Evolutionary conservation across 2,329 filamentous ascomycete genomes (phyloP), one percentile per base, ranked within the genome.

Genomic region (Herpotrichia juniperi): DNA sequence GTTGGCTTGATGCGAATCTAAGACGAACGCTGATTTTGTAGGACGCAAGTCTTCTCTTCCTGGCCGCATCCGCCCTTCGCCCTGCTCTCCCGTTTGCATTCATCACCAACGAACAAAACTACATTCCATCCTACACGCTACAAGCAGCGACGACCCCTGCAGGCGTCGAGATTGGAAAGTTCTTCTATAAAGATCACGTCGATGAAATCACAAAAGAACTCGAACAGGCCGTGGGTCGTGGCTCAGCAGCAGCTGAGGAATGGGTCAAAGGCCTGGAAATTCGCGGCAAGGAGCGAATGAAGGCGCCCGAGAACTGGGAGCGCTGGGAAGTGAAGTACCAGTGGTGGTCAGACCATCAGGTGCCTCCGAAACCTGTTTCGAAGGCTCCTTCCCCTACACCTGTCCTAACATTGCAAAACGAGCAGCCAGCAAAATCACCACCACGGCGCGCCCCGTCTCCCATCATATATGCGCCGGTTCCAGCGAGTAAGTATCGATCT

Each of bases 221-320:
- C 59, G 76, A 83, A 37, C 77, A 83, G 4, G 88, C 87, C 48
- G 83, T 84, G 61, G 74, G 78, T n/a, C 80, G 90, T 59, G 88
- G 90, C n/a, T 63, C 80, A 39, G 86, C 87, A 35, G 83, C 87
- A 10, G 81, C 83, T 3, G 87, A 91, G 60, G 90, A 93, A 70
- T 94, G 90, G 90, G 78, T 86, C 25, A 93, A 93, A 72, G 90
- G 90, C 9, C 80, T 94, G 3, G 82, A 86, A 37, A 77, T 76
- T 24, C 81, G 84, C 51, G 88, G 89, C 9, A 83, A 83, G 61
- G 79, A 84, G 52, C 75, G 79, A 43, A 81, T 85, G 60, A 79
- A 78, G 10, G 85, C 89, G 66, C 81, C 84, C 25, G 80, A 83
- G 24, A 83, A 88, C 44, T 93, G 89, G 87, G 90, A 92, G 67